Evolutionary conservation across 768 basidiomycete species (phyloP).

Genomic region (Dentipellis fragilis): DNA sequence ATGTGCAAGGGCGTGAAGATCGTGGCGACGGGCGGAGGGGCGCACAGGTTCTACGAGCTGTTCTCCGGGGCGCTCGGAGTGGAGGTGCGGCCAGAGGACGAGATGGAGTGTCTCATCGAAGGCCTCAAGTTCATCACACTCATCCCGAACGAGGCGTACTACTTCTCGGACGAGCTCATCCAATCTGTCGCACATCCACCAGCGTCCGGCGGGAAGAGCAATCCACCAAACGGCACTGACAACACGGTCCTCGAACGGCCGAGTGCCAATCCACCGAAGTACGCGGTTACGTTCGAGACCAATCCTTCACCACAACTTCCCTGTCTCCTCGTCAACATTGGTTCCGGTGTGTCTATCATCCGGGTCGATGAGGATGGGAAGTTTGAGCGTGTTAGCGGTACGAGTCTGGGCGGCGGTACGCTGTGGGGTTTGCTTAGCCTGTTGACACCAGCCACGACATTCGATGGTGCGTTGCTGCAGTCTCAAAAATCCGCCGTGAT

Average conservation of each 20-base stretch:
- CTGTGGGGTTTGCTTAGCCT: constrained; percentile 93
- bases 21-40: constrained; percentile 96
- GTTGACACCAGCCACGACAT: constrained; percentile 88
- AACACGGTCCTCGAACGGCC: constrained; percentile 58
- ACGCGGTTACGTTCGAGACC: constrained; percentile 78
- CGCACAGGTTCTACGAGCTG: constrained; percentile 85
- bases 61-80: constrained; percentile 68
- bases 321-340: constrained; percentile 95
- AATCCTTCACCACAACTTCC: constrained; percentile 84
- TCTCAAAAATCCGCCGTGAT: neutral
- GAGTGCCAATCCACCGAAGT: constrained; percentile 83
- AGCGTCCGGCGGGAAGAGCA: constrained; percentile 3
- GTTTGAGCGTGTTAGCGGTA: constrained; percentile 95
- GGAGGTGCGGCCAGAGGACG: constrained; percentile 85
- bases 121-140: constrained; percentile 93
- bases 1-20: constrained; percentile 90
- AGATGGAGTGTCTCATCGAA: constrained; percentile 98
- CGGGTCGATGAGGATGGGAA: constrained; percentile 92
- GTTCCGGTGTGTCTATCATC: constrained; percentile 95
- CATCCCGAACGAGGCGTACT: constrained; percentile 97
- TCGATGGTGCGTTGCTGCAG: constrained; percentile 74
- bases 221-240: constrained; percentile 3
- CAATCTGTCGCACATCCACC: constrained; percentile 42
- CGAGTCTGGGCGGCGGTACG: constrained; percentile 94
- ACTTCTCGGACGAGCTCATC: constrained; percentile 96